Evolutionary conservation across 495 filamentous ascomycete species (phyloP), one percentile per base, ranked within the genome.

Genomic region (Copromyces sp.): DNA sequence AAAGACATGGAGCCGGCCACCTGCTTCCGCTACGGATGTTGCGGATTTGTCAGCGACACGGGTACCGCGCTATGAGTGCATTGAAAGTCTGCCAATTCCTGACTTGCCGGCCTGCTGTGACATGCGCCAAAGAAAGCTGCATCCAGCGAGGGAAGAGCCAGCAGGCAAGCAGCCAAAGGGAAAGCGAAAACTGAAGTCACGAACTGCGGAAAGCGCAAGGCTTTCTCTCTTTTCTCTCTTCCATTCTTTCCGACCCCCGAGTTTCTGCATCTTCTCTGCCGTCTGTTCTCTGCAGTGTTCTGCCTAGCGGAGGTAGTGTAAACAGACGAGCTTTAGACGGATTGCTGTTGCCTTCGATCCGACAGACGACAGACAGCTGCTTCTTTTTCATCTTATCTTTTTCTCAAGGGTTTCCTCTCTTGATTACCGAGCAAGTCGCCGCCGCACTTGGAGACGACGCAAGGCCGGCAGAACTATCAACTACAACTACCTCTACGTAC

Each of bases 81-180:
- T 29, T 53, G 45, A 11, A 53, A 24, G 45, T 53, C 9, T 24
- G 45, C 44, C n/a, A 32, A 65, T 65, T 59, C 47, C 47, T 16
- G 45, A 47, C 44, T 59, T 29, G 47, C 47, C 47, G 47, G 29
- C 11, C 47, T 59, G 53, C 53, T 61, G 53, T 70, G 68, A 69
- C 68, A 47, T 73, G 72, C 72, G 68, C 53, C 59, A 68, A 45
- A 68, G 35, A 44, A 45, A 45, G 68, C 42, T 70, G 72, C 72
- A 73, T 73, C 68, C 68, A 73, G 72, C 37, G 53, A 35, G 53
- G 24, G 32, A 65, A 35, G 53, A 65, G 53, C 53, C 29, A 35
- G 53, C 53, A 61, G 47, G 47, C 47, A 61, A 61, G 24, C 24
- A 61, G 47, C 47, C 24, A 53, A 53, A 53, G 45, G 45, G 45